phyloP scores from a whole-genome alignment of 1,139 yeast species.

The Debaryomycetaceae sp. region DNA sequence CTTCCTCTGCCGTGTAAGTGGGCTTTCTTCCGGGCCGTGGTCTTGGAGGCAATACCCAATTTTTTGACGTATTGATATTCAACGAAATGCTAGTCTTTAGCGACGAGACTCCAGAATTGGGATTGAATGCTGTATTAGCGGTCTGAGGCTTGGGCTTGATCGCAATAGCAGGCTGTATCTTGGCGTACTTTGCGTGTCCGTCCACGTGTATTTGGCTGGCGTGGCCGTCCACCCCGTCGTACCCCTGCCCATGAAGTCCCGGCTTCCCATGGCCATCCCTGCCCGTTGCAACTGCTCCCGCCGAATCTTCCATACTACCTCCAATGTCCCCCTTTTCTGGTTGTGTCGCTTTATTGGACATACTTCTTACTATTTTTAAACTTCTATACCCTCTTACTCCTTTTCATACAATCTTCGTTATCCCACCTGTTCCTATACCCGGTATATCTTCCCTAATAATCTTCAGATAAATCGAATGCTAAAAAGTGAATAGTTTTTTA shows the following conservation, averaged over 20 bases:
- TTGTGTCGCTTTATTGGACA: background rate
- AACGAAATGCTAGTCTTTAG: slow-evolving; percentile 19
- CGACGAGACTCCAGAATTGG: slow-evolving; percentile 16
- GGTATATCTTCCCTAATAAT: background rate
- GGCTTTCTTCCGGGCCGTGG: slow-evolving; percentile 62
- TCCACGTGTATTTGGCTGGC: background rate
- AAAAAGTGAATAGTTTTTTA: background rate
- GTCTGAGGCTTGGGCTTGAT: slow-evolving; percentile 31
- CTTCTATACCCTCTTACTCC: background rate
- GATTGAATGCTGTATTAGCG: slow-evolving; percentile 6
- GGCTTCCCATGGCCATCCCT: background rate
- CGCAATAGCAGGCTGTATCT: slow-evolving; percentile 43
- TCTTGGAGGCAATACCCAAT: slow-evolving; percentile 65
- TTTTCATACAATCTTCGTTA: background rate
- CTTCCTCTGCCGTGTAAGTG: slow-evolving; percentile 13
- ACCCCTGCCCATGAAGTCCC: background rate
- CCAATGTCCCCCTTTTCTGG: background rate
- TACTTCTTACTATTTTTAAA: background rate
- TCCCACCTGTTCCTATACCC: background rate
- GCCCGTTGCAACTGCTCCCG: background rate
- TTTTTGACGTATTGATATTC: slow-evolving; percentile 48
- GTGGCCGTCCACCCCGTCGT: background rate
- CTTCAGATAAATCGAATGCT: background rate
- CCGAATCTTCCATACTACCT: background rate
- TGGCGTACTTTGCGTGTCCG: slow-evolving; percentile 21